These are phyloP conservation scores for Hygrophorus russula DNA, from an alignment of 768 basidiomycete genomes.

Conservation along the genomic window DNA sequence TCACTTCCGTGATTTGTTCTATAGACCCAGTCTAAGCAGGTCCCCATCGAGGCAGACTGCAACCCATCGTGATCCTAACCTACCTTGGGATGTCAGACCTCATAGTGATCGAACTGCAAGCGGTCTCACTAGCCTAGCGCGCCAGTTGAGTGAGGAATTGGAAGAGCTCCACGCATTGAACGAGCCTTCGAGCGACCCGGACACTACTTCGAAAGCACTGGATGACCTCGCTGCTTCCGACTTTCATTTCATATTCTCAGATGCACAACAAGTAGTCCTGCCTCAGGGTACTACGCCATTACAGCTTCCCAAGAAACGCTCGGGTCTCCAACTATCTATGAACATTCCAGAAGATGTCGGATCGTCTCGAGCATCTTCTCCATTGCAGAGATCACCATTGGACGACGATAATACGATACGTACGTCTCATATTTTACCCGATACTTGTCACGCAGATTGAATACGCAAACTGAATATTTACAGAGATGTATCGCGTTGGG, in stretches of 20 bases:
- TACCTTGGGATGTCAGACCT: constrained; percentile 24
- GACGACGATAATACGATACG: constrained; percentile 35
- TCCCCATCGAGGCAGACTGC: constrained; percentile 17
- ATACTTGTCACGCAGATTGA: neutral
- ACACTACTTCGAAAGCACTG: neutral
- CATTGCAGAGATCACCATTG: constrained; percentile 20
- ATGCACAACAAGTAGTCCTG: constrained; percentile 12
- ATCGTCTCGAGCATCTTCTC: constrained; percentile 30
- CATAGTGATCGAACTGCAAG: constrained; percentile 27
- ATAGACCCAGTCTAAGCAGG: constrained; percentile 29
- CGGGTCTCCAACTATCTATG: constrained; percentile 26
- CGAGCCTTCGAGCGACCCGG: neutral
- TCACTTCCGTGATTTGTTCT: constrained; percentile 68
- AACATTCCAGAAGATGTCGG: constrained; percentile 40
- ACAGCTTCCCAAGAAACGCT: constrained; percentile 15
- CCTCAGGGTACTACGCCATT: constrained; percentile 9
- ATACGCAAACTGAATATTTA: neutral
- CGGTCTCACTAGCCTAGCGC: constrained; percentile 36
- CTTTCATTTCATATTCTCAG: constrained; percentile 12
- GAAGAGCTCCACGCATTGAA: constrained; percentile 20
- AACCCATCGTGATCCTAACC: constrained; percentile 13
- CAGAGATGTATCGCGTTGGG: constrained; percentile 41
- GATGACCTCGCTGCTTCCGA: neutral
- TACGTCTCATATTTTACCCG: constrained; percentile 12
- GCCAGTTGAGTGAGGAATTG: constrained; percentile 40